phyloP scores from a whole-genome alignment of 176 grass and related monocot species.

The Musa itinerans region DNA sequence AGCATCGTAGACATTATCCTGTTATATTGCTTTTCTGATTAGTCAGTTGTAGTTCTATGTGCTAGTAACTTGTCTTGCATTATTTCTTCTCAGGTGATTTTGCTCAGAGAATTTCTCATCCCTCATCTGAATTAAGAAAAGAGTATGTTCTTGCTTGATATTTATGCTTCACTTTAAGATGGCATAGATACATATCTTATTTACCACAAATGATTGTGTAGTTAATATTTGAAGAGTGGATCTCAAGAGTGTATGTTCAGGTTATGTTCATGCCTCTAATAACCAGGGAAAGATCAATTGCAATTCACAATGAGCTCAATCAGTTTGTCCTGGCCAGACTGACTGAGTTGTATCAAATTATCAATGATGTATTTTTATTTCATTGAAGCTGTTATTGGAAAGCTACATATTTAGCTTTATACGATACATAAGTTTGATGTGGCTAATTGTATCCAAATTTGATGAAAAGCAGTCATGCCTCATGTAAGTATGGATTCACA shows the following conservation, averaged over 20 bases:
- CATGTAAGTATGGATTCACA: too few species aligned
- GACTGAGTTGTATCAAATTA: not conserved
- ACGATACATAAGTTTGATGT: not conserved
- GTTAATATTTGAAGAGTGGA: not conserved
- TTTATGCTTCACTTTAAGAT: not conserved
- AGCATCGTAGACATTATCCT: not conserved
- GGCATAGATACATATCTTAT: not conserved
- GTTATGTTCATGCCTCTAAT: not conserved
- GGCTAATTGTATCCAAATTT: too few species aligned
- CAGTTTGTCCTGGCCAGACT: not conserved
- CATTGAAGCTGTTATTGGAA: not conserved
- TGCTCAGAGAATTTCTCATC: constrained; percentile 79
- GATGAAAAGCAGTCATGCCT: too few species aligned
- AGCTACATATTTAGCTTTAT: not conserved
- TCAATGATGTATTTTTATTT: not conserved
- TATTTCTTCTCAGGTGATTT: constrained; percentile 52
- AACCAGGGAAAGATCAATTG: not conserved
- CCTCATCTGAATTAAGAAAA: constrained; percentile 82
- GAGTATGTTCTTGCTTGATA: constrained; percentile 37
- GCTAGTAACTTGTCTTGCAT: constrained; percentile 14
- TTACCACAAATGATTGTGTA: not conserved
- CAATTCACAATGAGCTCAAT: not conserved
- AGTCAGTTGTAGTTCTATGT: not conserved
- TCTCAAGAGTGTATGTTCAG: too few species aligned
- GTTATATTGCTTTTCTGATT: constrained; percentile 8